Base-by-base conservation (phyloP, 495 filamentous ascomycete species). In the Hyaloscypha bicolor region DNA sequence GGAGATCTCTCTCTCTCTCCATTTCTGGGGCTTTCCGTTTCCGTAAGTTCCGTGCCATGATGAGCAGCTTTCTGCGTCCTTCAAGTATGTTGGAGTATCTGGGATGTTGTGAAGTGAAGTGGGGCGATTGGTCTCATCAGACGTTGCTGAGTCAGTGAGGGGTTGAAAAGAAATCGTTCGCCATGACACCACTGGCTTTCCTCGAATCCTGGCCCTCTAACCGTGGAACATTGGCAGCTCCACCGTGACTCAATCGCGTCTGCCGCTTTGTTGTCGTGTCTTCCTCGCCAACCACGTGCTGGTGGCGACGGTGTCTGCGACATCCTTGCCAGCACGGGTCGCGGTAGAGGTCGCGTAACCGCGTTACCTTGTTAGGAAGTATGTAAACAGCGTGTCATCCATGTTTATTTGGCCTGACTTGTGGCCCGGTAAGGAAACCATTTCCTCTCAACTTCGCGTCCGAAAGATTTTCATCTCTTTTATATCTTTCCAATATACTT, bases 11-110 rank as follows among this genome's bases (percentile, higher is more conserved):
- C 4, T 73, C 35, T 25, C 70, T 57, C 22, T 75, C 69, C 35
- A 6, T 6, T 55, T 68, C 61, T 45, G 53, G 39, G 52, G 19
- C 33, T 62, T 73, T 73, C 35, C 73, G 73, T 51, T 75, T 75
- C 29, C 60, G 25, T 25, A 25, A 25, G 25, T 25, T 25, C 25
- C 2, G 25, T 25, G 25, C 25, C 25, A 25, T 25, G 1, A 25
- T 25, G 25, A 25, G 25, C 25, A 25, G 25, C 25, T 25, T 25
- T 25, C 25, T 25, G 1, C 25, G 25, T 25, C 25, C 25, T 25
- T 25, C 25, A 25, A 25, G 25, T 25, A 25, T 25, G 25, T 25
- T 25, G 25, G 25, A 25, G 25, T 25, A 2, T 25, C 25, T 25
- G 25, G 25, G 25, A 25, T 25, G 25, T 2, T 25, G 25, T 25